Evolutionary conservation across 169 alveolate species (phyloP), one percentile per base, ranked within the genome.

Genomic region (Eimeria acervulina): DNA sequence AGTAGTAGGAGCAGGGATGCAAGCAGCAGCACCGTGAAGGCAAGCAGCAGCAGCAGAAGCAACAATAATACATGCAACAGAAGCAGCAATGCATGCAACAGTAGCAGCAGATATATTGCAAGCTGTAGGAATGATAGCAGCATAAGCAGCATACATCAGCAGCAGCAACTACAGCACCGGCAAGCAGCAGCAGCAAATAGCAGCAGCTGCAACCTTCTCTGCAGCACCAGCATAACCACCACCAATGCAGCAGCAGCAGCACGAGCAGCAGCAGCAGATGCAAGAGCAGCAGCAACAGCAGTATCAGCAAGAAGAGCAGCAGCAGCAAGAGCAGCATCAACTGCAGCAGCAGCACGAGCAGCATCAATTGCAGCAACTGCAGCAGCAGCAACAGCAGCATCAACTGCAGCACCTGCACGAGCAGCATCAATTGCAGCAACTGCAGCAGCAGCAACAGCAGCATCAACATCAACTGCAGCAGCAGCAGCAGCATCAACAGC

Each of bases 221-320:
- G 44, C 87, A 10, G 31, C 87, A 76, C 31, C 87, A 76, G 59
- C 21, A 40, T 26, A 26, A 76, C 19, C 51, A 76, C 31, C 87
- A 47, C 31, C n/a, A n/a, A n/a, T n/a, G n/a, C 87, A 76, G 59
- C 21, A 40, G 59, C 61, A 76, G 61, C 51, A 76, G 59, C 87
- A 47, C 31, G 61, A 76, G 87, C 87, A 76, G 87, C 87, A 38
- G 61, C 59, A 33, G 23, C 61, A 40, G 31, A 15, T 13, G 87
- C 87, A 40, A 3, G 31, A 23, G 28, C 87, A 23, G 59, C 61
- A 76, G 61, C 44, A 36, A 59, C 51, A 40, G 31, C 87, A 76
- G 15, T 51, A 51, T 12, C 59, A 51, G 15, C 59, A 1, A 51
- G 21, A 10, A 51, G 21, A 51, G 15, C 59, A 51, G 15, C 59